Percentiles rank a stretch among this genome's conserved stretches.
phyloP scores from a whole-genome alignment of 2,329 filamentous ascomycete species.

The Diaporthe aspalathi region DNA sequence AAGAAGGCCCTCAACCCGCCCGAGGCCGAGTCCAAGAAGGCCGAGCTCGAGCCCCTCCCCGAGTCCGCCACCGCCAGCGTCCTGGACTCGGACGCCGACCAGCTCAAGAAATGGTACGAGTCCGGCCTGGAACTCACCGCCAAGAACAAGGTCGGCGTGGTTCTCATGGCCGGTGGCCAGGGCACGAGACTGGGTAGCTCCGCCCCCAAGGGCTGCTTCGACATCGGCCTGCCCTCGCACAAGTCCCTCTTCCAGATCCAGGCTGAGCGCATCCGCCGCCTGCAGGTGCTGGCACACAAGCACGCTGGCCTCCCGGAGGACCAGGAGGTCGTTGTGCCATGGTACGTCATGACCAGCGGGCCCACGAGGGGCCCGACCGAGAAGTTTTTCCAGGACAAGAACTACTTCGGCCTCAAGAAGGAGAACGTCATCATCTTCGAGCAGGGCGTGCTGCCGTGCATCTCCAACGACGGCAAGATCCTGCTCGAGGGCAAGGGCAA shows the following conservation, averaged over 20 bases:
- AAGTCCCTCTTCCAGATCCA: slow-evolving; percentile 99
- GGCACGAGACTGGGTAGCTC: slow-evolving; percentile 95
- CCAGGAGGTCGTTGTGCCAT: slow-evolving; percentile 78
- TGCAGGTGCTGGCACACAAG: slow-evolving; percentile 83
- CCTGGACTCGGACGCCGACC: slow-evolving; percentile 83
- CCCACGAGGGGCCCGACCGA: slow-evolving; percentile 93
- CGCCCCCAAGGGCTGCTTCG: slow-evolving; percentile 95
- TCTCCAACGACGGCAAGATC: slow-evolving; percentile 98
- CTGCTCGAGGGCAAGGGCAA: slow-evolving; percentile 89
- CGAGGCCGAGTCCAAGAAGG: slow-evolving; percentile 63
- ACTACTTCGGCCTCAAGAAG: slow-evolving; percentile 88
- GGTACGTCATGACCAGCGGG: slow-evolving; percentile 99
- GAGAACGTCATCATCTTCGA: slow-evolving; percentile 94
- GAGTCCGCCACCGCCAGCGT: slow-evolving; percentile 88
- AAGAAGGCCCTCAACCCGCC: slow-evolving; percentile 84
- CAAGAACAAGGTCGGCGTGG: slow-evolving; percentile 82
- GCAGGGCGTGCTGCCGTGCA: slow-evolving; percentile 95
- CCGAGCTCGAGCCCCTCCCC: slow-evolving; percentile 84
- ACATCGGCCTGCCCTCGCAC: slow-evolving; percentile 91
- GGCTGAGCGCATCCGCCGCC: slow-evolving; percentile 89
- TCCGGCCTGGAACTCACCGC: slow-evolving; percentile 83
- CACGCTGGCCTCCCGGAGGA: slow-evolving; percentile 65
- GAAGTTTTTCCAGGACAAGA: slow-evolving; percentile 88
- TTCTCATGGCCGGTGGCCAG: slow-evolving; percentile 97
- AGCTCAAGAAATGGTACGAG: slow-evolving; percentile 87